Base-by-base conservation (phyloP, 305 asterid species). In the Fraxinus albicans region DNA sequence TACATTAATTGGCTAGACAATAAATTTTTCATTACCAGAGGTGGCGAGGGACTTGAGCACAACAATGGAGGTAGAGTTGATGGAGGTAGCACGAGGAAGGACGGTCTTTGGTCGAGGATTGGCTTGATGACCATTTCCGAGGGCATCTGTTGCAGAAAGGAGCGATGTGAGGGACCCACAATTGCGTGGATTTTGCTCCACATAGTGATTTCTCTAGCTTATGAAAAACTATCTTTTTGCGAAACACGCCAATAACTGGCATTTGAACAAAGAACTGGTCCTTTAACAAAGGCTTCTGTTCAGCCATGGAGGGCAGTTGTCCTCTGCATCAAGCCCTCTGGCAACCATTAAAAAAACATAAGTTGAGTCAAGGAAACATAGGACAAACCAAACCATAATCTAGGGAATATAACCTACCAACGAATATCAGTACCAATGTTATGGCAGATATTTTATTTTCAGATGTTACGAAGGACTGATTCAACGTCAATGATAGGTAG, bases 81-180 rank as follows among this genome's bases (percentile, higher is more conserved):
- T 75, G 27, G 84, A 84, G 76, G 2, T n/a, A 19, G 27, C 67
- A 58, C 67, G 67, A 58, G 67, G 27, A 58, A 58, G 67, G 67
- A 58, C 3, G 12, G 67, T 58, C 67, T 2, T 19, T 8, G 9
- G 27, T n/a, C 1, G 67, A 55, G 67, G 67, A 19, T 53, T 53
- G 21, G 65, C 6, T n/a, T 17, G 65, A n/a, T n/a, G 25, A 58
- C 29, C 67, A 58, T 19, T 42, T 19, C 67, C 67, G 10, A 55
- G 67, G 67, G 23, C 27, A n/a, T 55, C 67, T 55, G 67, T 55
- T 55, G 2, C 10, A 19, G 67, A 19, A 6, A 55, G 67, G 9
- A 55, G 67, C 67, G 12, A 58, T 53, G 63, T 53, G 8, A 53
- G 63, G 63, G 23, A 53, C 63, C 23, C 63, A 17, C 63, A 53